Evolutionary conservation across 2,329 filamentous ascomycete genomes (phyloP).

Genomic region (Bipolaris gigantea): DNA sequence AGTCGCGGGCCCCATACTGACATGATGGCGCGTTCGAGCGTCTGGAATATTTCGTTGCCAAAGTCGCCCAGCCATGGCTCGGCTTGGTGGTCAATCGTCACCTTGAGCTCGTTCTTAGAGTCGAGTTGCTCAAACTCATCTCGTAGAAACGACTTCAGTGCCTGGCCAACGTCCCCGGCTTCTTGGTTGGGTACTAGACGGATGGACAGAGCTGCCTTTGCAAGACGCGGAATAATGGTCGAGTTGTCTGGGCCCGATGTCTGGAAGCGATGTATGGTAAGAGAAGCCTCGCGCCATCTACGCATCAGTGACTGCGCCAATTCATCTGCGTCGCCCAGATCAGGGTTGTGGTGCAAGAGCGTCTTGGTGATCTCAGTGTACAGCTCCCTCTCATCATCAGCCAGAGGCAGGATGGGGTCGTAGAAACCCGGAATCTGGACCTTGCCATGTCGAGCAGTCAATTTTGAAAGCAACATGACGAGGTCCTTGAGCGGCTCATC

Average conservation of each 20-base stretch:
- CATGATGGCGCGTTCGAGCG: slow-evolving; percentile 81
- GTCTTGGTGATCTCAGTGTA: slow-evolving; percentile 84
- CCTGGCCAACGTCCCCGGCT: slow-evolving; percentile 71
- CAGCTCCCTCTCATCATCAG: slow-evolving; percentile 72
- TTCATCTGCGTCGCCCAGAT: slow-evolving; percentile 64
- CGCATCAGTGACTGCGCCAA: slow-evolving; percentile 87
- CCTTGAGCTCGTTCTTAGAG: slow-evolving; percentile 76
- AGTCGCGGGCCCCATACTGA: slow-evolving; percentile 73
- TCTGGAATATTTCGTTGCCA: slow-evolving; percentile 85
- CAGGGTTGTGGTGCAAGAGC: slow-evolving; percentile 71
- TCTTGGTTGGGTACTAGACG: slow-evolving; percentile 94
- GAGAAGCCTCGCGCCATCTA: slow-evolving; percentile 89
- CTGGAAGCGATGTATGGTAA: slow-evolving; percentile 92
- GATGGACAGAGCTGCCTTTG: slow-evolving; percentile 84
- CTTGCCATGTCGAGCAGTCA: slow-evolving; percentile 78
- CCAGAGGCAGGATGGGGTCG: slow-evolving; percentile 76
- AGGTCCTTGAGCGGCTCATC: slow-evolving; percentile 93
- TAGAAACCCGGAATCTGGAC: slow-evolving; percentile 89
- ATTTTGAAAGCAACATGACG: slow-evolving; percentile 75
- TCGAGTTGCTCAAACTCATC: slow-evolving; percentile 72
- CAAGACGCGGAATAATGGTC: slow-evolving; percentile 86
- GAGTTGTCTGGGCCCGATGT: slow-evolving; percentile 86
- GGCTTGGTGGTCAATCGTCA: slow-evolving; percentile 88
- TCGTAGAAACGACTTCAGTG: slow-evolving; percentile 68
- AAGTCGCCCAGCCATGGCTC: slow-evolving; percentile 96